Conservation (phyloP, 2,329 filamentous ascomycete species). For the Neonectria punicea region DNA sequence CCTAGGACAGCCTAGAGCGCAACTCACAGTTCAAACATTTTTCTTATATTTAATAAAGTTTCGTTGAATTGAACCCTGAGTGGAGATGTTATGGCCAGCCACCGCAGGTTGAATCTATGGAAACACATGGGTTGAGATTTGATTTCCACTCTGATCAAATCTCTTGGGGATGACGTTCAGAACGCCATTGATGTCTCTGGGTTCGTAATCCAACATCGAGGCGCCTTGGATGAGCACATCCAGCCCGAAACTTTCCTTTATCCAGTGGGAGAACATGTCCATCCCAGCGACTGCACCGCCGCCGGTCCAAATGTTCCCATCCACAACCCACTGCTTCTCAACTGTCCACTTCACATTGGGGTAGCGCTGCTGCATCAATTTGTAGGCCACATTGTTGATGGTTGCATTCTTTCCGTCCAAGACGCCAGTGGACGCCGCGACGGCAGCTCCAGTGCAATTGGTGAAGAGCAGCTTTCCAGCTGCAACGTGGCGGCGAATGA, state of each 20-base stretch:
- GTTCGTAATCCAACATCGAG: background rate
- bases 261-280: constrained; percentile 55
- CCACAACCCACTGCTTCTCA: constrained; percentile 56
- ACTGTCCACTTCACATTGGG: constrained; percentile 57
- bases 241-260: background rate
- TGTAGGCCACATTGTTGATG: constrained; percentile 51
- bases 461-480: constrained; percentile 50
- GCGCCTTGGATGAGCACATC: background rate
- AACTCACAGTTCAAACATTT: no score
- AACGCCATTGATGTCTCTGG: background rate
- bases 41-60: no score
- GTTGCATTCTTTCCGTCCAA: constrained; percentile 57
- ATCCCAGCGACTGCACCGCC: constrained; percentile 56
- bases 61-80: no score
- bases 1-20: no score
- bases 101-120: no score
- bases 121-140: background rate
- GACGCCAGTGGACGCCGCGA: constrained; percentile 48
- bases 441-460: constrained; percentile 50
- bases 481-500: constrained; percentile 49
- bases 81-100: no score
- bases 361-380: constrained; percentile 43
- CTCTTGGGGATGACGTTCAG: background rate
- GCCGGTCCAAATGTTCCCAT: constrained; percentile 59
- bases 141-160: background rate